Conservation (phyloP, 495 filamentous ascomycete species). For the Neurospora intermedia region DNA sequence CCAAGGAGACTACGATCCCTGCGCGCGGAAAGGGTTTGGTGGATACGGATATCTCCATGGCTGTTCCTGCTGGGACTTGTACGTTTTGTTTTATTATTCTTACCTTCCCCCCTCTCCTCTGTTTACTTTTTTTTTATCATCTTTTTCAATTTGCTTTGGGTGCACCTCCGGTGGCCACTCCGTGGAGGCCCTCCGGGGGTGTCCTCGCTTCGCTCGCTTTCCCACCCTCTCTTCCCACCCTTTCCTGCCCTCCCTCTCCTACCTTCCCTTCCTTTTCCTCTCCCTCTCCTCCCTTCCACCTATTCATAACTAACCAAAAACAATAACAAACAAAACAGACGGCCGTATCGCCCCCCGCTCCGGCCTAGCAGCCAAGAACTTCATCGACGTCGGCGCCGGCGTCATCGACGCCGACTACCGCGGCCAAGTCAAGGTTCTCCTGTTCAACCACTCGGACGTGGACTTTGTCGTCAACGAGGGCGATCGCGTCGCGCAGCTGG, state of each 20-base stretch:
- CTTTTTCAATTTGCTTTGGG: background rate
- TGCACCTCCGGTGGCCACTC: background rate
- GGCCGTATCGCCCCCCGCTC: slow-evolving; percentile 86
- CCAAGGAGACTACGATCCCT: slow-evolving; percentile 62
- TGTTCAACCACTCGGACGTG: slow-evolving; percentile 80
- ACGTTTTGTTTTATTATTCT: slow-evolving; percentile 18
- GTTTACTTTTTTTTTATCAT: background rate
- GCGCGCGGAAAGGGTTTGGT: slow-evolving; percentile 75
- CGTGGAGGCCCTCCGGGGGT: background rate
- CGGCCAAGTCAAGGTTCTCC: slow-evolving; percentile 81
- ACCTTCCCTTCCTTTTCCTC: too few species aligned
- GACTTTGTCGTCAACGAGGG: slow-evolving; percentile 79
- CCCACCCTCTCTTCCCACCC: background rate
- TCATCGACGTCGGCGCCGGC: slow-evolving; percentile 88
- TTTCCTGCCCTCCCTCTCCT: too few species aligned
- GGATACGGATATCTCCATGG: slow-evolving; percentile 82
- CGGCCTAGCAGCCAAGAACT: slow-evolving; percentile 84
- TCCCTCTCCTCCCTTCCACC: too few species aligned
- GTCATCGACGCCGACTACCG: slow-evolving; percentile 98
- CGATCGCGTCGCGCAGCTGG: slow-evolving; percentile 85
- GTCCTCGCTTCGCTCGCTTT: background rate
- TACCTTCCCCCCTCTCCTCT: background rate
- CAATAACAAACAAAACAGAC: too few species aligned
- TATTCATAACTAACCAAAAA: too few species aligned
- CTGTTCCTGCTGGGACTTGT: slow-evolving; percentile 82